These are phyloP conservation scores for Epicoccum nigrum DNA, from an alignment of 2,329 filamentous ascomycete genomes.

Conservation along the genomic window DNA sequence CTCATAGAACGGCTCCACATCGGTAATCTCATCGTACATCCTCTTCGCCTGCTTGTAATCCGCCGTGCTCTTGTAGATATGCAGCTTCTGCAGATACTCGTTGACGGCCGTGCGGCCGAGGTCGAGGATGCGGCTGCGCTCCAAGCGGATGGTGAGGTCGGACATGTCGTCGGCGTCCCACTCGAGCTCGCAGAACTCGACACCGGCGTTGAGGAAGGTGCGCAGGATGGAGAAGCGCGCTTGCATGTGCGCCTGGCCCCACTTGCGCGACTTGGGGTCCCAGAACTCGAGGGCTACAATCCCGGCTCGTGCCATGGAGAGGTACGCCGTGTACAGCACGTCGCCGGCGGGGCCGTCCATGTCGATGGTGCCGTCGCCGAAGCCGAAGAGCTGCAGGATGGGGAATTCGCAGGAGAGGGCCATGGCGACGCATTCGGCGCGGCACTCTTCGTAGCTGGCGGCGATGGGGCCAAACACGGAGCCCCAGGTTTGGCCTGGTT, in stretches of 20 bases:
- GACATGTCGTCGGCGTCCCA: slow-evolving; percentile 76
- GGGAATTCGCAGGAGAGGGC: slow-evolving; percentile 85
- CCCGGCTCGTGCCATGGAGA: slow-evolving; percentile 94
- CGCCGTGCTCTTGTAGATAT: slow-evolving; percentile 90
- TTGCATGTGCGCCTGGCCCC: slow-evolving; percentile 88
- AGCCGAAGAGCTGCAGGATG: slow-evolving; percentile 89
- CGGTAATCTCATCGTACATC: slow-evolving; percentile 84
- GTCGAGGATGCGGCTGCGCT: slow-evolving; percentile 84
- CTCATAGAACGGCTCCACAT: slow-evolving; percentile 85
- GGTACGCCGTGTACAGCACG: slow-evolving; percentile 84
- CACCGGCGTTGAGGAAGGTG: slow-evolving; percentile 84
- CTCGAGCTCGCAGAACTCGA: slow-evolving; percentile 83
- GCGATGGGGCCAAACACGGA: slow-evolving; percentile 88
- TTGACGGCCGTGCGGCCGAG: slow-evolving; percentile 84
- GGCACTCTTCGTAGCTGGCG: slow-evolving; percentile 90
- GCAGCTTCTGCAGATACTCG: slow-evolving; percentile 85
- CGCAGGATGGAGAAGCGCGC: slow-evolving; percentile 87
- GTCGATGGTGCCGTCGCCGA: slow-evolving; percentile 76
- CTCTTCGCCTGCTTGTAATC: slow-evolving; percentile 78
- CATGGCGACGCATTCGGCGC: slow-evolving; percentile 94
- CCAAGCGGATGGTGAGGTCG: slow-evolving; percentile 80
- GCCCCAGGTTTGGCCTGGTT: slow-evolving; percentile 93
- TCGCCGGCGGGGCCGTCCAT: slow-evolving; percentile 81
- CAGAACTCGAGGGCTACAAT: slow-evolving; percentile 89
- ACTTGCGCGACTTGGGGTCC: slow-evolving; percentile 89